phyloP scores from a whole-genome alignment of 129 eudicot species.

The Rutidosis leptorrhynchoides region DNA sequence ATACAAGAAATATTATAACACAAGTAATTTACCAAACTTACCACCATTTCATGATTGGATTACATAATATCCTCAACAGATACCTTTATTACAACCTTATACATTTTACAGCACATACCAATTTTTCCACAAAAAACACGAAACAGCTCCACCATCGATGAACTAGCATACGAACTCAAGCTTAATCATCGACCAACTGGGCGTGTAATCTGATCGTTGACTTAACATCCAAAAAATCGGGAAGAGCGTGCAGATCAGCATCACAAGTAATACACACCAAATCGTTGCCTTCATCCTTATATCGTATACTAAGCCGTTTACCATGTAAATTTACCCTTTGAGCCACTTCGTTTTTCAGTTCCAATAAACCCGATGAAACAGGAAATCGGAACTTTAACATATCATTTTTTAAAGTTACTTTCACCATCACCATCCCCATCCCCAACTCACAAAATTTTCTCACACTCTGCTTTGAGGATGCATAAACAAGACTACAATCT shows the following conservation, averaged over 20 bases:
- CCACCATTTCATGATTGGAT: no score
- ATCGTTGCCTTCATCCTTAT: constrained; percentile 9
- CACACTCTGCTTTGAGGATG: background rate
- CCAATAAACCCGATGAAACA: background rate
- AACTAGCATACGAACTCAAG: background rate
- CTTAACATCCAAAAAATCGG: background rate
- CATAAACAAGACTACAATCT: background rate
- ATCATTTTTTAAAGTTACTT: background rate
- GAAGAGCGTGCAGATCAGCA: background rate
- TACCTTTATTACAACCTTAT: no score
- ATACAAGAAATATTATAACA: no score
- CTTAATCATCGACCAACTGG: background rate
- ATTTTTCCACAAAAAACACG: background rate
- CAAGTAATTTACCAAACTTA: no score
- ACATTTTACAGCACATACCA: background rate
- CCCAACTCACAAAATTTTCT: background rate
- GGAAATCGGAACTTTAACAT: constrained; percentile 17
- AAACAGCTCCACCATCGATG: background rate
- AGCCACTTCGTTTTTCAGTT: constrained; percentile 21
- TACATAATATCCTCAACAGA: no score
- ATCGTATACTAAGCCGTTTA: background rate
- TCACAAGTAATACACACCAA: background rate
- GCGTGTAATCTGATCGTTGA: background rate
- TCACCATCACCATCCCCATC: background rate
- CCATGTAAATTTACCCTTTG: background rate